Base-by-base conservation (phyloP, 2,329 filamentous ascomycete genomes). In the Colletotrichum agaves region DNA sequence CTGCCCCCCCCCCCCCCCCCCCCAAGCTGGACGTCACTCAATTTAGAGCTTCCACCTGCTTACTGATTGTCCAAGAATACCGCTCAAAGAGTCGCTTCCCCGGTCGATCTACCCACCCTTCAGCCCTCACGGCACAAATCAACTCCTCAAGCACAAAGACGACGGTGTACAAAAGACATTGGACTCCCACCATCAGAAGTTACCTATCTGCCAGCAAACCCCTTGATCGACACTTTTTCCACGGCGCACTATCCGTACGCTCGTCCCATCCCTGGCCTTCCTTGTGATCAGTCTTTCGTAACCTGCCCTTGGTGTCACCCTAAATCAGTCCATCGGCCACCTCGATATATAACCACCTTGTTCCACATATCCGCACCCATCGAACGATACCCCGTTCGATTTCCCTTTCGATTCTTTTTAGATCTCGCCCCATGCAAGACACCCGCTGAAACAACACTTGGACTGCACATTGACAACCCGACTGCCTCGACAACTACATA, bases 321-420 rank as follows among this genome's bases (percentile, higher is more conserved):
- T 21, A 61, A 61, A 68, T 64, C 67, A 64, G 63, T 71, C 60
- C 63, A 62, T 71, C 59, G 37, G 61, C 63, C 55, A 37, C 60
- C 46, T 56, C 46, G 63, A 64, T 67, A 67, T 63, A 70, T 67
- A 63, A 68, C 58, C 59, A 44, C 37, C 44, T 39, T 61, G 57
- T 65, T 61, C 58, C 63, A 63, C 55, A 49, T 59, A 35, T 55
- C n/a, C 17, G 41, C 57, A 46, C 4, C 35, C 35, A 33, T 71
- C 63, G 67, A 64, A 71, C 60, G 56, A 70, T 60, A 39, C 8
- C 43, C 60, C 69, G 63, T 69, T 63, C 58, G 69, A 70, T 69
- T 57, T 46, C 69, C 50, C 61, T 59, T 67, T 55, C 57, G 63
- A 69, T 69, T 70, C 58, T 57, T 55, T 43, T 62, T 56, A 61